Percentiles rank a stretch among this genome's conserved stretches.
Evolutionary conservation across 164 flowering plant genomes (phyloP).

Genomic region (Vitis rupestris): DNA sequence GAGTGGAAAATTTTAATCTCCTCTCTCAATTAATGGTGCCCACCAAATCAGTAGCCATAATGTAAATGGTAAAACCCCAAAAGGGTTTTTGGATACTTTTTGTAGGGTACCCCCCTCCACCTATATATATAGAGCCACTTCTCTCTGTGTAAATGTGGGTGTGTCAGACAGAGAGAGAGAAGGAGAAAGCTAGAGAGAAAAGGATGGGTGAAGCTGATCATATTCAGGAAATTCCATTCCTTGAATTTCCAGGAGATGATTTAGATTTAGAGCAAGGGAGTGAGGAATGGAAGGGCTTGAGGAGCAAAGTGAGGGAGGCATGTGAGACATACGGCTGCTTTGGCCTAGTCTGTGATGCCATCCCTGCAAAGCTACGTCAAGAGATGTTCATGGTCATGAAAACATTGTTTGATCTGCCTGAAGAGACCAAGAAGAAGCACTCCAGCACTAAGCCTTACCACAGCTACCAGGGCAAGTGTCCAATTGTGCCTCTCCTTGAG

Average conservation of each 20-base stretch:
- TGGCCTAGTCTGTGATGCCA: constrained; percentile 18
- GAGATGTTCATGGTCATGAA: constrained; percentile 30
- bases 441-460: constrained; percentile 30
- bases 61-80: too few relatives aligned
- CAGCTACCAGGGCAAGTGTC: constrained; percentile 38
- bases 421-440: constrained; percentile 44
- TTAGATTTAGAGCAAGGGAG: background rate
- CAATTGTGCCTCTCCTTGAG: constrained; percentile 39
- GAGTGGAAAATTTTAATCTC: too few relatives aligned
- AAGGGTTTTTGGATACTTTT: too few relatives aligned
- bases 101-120: too few relatives aligned
- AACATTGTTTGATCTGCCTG: constrained; percentile 54
- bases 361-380: constrained; percentile 24
- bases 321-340: constrained; percentile 55
- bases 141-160: too few relatives aligned
- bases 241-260: constrained; percentile 6
- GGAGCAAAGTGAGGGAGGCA: constrained; percentile 30
- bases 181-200: background rate
- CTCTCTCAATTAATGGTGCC: too few relatives aligned
- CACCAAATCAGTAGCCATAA: too few relatives aligned
- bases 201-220: background rate
- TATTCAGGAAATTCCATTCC: constrained; percentile 13
- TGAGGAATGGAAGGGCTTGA: constrained; percentile 9
- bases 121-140: too few relatives aligned
- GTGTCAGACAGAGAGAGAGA: too few relatives aligned